phyloP scores from a whole-genome alignment of 2,329 filamentous ascomycete species.

The Beauveria sp. region DNA sequence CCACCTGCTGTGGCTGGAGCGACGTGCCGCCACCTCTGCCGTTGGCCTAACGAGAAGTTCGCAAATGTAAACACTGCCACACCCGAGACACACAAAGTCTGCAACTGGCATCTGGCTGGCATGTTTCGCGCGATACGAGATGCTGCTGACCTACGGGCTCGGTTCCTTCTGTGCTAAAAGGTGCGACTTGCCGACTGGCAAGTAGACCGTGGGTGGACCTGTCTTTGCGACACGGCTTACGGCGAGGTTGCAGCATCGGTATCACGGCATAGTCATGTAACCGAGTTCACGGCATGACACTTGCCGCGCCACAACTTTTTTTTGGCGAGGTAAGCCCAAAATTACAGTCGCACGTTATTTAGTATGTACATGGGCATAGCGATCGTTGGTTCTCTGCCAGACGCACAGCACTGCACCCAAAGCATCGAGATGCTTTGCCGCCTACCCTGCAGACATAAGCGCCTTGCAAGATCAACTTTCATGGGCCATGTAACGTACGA shows the following conservation, averaged over 20 bases:
- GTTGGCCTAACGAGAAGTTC: conserved; percentile 1
- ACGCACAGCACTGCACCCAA: not conserved
- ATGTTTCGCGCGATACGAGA: not conserved
- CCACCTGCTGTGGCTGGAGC: not conserved
- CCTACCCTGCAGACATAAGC: not conserved
- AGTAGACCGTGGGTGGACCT: not conserved
- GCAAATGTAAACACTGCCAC: conserved; percentile 3
- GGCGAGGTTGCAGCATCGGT: not conserved
- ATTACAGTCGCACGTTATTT: not conserved
- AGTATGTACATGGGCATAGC: not conserved
- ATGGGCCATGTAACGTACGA: not conserved
- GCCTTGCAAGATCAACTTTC: not conserved
- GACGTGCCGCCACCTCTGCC: not conserved
- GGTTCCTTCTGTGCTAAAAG: not conserved
- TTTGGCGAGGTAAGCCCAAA: not conserved
- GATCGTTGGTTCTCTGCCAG: not conserved
- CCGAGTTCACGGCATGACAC: not conserved
- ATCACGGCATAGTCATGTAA: not conserved
- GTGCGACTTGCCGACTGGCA: not conserved
- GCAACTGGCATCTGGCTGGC: not conserved
- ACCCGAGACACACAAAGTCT: not conserved
- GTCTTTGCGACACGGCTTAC: not conserved
- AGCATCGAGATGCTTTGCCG: not conserved
- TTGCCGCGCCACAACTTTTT: not conserved
- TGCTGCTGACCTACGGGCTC: not conserved